A percentile compares a stretch with the other conserved stretches of the same genome.
Evolutionary conservation across 163 green algal species (phyloP).

Genomic region (Picocystis sp.): DNA sequence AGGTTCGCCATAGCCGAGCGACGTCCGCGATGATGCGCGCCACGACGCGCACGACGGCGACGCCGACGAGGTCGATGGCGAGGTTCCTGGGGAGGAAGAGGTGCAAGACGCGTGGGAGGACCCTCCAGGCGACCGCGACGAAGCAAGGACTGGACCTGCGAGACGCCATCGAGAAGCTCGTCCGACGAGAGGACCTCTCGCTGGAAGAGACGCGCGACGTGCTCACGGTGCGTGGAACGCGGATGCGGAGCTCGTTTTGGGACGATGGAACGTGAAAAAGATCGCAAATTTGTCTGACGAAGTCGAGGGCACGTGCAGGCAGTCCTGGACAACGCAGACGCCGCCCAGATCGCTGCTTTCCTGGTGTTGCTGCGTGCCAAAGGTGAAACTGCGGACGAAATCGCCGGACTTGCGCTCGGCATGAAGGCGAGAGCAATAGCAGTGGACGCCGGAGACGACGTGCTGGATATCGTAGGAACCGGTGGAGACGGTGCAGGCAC

Average conservation of each 20-base stretch:
- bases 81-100: no score
- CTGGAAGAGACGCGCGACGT: slow-evolving; percentile 36
- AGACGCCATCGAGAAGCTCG: slow-evolving; percentile 49
- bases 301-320: slow-evolving; percentile 15
- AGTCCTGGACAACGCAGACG: slow-evolving; percentile 47
- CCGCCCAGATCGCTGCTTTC: slow-evolving; percentile 78
- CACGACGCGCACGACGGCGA: no score
- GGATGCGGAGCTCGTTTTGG: background rate
- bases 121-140: no score
- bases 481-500: slow-evolving; percentile 91
- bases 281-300: slow-evolving; percentile 3
- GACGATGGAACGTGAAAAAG: background rate
- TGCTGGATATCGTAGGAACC: slow-evolving; percentile 97
- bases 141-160: background rate
- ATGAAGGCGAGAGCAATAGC: slow-evolving; percentile 45
- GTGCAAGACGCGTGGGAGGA: no score
- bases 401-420: slow-evolving; percentile 73
- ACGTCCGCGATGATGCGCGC: no score
- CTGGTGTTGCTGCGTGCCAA: slow-evolving; percentile 89
- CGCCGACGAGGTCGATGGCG: no score
- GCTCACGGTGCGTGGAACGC: slow-evolving; percentile 23
- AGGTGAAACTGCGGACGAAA: slow-evolving; percentile 80
- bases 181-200: slow-evolving; percentile 40
- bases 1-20: no score
- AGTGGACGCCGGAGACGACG: slow-evolving; percentile 39